A percentile compares a stretch with the other conserved stretches of the same genome.
Conservation (phyloP, 1,284 basidiomycete species). For the Pisolithus thermaeus region DNA sequence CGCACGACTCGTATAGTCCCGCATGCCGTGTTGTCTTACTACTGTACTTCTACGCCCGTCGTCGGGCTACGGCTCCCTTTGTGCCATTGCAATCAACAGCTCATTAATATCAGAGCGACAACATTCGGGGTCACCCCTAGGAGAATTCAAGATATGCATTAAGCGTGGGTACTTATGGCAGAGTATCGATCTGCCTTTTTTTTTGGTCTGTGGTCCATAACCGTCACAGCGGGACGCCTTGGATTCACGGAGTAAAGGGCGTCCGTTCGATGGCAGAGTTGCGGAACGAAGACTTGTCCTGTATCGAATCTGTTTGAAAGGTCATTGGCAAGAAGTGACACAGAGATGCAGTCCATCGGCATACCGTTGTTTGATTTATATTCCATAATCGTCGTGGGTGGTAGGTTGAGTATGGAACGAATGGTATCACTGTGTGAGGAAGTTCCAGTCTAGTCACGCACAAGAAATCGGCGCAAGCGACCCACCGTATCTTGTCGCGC, state of each 20-base stretch:
- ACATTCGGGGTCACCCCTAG: too few relatives aligned
- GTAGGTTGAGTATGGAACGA: slow-evolving; percentile 59
- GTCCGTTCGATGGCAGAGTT: slow-evolving; percentile 57
- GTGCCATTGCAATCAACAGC: too few relatives aligned
- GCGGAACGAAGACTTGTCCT: slow-evolving; percentile 77
- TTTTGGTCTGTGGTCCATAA: background rate
- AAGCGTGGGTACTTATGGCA: too few relatives aligned
- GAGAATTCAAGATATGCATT: too few relatives aligned
- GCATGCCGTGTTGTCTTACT: background rate
- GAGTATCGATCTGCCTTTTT: background rate
- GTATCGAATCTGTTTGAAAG: slow-evolving; percentile 61
- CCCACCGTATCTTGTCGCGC: slow-evolving; percentile 69
- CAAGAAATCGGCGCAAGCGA: slow-evolving; percentile 4
- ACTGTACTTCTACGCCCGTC: background rate
- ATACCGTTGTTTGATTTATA: slow-evolving; percentile 82
- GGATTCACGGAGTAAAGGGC: slow-evolving; percentile 26
- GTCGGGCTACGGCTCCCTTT: too few relatives aligned
- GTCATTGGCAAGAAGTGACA: background rate
- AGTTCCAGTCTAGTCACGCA: background rate
- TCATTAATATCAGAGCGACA: too few relatives aligned
- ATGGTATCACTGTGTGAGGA: slow-evolving; percentile 54
- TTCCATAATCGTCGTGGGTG: slow-evolving; percentile 70
- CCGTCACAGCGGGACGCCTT: background rate
- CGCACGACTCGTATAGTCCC: background rate
- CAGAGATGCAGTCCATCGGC: slow-evolving; percentile 12